Conservation (phyloP, 1,284 basidiomycete species). For the Pseudozyma pruni region DNA sequence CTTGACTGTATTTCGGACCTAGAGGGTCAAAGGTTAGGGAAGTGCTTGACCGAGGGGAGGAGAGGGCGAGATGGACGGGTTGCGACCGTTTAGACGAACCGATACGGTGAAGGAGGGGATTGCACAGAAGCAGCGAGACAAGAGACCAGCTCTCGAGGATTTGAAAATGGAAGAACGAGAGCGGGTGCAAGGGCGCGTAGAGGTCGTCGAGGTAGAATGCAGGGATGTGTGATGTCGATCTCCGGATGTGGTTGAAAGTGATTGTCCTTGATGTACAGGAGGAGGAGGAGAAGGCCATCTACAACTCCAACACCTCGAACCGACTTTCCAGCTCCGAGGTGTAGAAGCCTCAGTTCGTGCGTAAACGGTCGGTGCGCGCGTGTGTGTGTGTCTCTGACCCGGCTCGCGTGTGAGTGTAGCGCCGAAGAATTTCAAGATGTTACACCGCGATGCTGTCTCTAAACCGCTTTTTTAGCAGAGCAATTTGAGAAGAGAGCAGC, state of each 20-base stretch:
- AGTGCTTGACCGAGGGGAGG: too few species aligned
- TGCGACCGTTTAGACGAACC: too few species aligned
- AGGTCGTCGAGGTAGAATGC: neutral
- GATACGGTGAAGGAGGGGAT: neutral
- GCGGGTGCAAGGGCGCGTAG: constrained; percentile 2
- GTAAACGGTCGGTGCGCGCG: constrained; percentile 7
- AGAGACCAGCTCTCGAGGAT: constrained; percentile 10
- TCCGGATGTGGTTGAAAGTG: too few species aligned
- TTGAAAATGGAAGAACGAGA: neutral
- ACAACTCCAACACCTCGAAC: neutral
- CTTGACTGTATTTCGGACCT: neutral
- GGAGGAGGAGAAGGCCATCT: neutral
- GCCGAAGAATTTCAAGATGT: neutral
- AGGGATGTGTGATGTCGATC: too few species aligned
- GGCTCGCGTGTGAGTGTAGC: neutral
- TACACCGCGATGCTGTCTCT: neutral
- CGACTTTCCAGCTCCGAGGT: neutral
- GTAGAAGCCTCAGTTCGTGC: neutral
- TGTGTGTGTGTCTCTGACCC: constrained; percentile 4
- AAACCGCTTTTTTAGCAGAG: too few species aligned
- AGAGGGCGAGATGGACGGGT: too few species aligned
- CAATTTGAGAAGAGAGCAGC: too few species aligned
- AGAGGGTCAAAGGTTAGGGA: neutral
- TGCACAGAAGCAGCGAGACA: neutral
- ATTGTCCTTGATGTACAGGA: too few species aligned